Conservation (phyloP, 2,329 filamentous ascomycete genomes). For the Colletotrichum phormii region DNA sequence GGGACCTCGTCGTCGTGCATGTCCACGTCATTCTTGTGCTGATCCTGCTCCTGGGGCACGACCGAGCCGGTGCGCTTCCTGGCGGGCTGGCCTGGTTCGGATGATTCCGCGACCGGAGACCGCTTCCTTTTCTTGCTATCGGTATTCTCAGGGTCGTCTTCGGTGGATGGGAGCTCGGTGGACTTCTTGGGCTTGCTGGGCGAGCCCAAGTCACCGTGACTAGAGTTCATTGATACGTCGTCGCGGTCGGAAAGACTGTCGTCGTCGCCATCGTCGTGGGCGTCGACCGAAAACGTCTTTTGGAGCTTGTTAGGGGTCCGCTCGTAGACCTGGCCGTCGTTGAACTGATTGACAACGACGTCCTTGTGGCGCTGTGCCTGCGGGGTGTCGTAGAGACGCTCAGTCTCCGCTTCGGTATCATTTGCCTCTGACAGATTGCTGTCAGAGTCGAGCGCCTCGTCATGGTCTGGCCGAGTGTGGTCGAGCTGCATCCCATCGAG, state of each 20-base stretch:
- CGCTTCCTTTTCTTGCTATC: constrained; percentile 64
- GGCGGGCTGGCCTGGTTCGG: constrained; percentile 59
- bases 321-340: constrained; percentile 67
- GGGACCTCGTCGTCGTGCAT: constrained; percentile 48
- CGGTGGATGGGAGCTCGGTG: constrained; percentile 41
- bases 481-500: constrained; percentile 68
- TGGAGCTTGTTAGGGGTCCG: constrained; percentile 83
- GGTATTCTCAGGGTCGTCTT: constrained; percentile 49
- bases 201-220: constrained; percentile 50
- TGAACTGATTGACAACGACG: constrained; percentile 68
- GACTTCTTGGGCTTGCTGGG: constrained; percentile 47
- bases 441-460: constrained; percentile 56
- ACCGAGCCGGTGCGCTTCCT: constrained; percentile 67
- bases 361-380: constrained; percentile 72
- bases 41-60: constrained; percentile 50
- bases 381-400: constrained; percentile 91
- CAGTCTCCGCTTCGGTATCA: constrained; percentile 91
- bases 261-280: constrained; percentile 50
- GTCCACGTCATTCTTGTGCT: constrained; percentile 43
- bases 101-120: constrained; percentile 56
- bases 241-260: constrained; percentile 56
- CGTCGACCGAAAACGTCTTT: constrained; percentile 54
- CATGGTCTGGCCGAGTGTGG: constrained; percentile 37
- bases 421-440: constrained; percentile 70
- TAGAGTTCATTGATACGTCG: constrained; percentile 52